A percentile compares a stretch with the other conserved stretches of the same genome.
Evolutionary conservation across 768 basidiomycete genomes (phyloP).

Genomic region (Termitomyces sp.): DNA sequence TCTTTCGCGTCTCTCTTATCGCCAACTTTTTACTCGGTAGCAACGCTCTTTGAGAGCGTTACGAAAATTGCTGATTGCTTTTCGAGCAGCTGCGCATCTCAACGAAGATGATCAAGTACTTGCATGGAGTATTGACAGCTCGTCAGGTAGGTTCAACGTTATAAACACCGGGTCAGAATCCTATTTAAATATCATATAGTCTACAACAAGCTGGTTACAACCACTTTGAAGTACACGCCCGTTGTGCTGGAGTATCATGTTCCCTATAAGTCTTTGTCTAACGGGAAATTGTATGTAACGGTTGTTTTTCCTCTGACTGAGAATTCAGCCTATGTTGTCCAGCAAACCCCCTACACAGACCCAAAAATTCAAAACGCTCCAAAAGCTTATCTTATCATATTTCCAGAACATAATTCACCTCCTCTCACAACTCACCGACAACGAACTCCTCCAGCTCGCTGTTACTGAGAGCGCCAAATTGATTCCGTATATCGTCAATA

Average conservation of each 20-base stretch:
- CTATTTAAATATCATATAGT: slow-evolving; percentile 39
- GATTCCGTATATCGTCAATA: slow-evolving; percentile 81
- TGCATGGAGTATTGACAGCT: slow-evolving; percentile 84
- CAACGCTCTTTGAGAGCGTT: slow-evolving; percentile 81
- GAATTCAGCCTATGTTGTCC: slow-evolving; percentile 5
- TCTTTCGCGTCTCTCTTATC: neutral
- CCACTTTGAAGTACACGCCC: slow-evolving; percentile 85
- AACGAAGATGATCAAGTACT: slow-evolving; percentile 77
- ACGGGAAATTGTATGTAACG: slow-evolving; percentile 77
- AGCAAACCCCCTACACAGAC: slow-evolving; percentile 86
- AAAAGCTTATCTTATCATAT: slow-evolving; percentile 84
- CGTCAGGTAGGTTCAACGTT: slow-evolving; percentile 47
- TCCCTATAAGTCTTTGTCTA: slow-evolving; percentile 76
- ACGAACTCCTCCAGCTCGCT: slow-evolving; percentile 60
- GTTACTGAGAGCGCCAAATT: slow-evolving; percentile 84
- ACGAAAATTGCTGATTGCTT: slow-evolving; percentile 80
- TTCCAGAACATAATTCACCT: slow-evolving; percentile 84
- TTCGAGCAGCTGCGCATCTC: slow-evolving; percentile 86
- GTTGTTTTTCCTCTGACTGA: neutral
- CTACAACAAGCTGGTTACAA: slow-evolving; percentile 90
- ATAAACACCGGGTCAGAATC: neutral
- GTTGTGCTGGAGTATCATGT: slow-evolving; percentile 82
- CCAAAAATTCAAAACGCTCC: slow-evolving; percentile 74
- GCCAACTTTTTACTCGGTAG: slow-evolving; percentile 28
- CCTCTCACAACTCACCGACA: slow-evolving; percentile 68